Evolutionary conservation across 306 rosid species (phyloP).

Genomic region (Chamaecrista fasciculata): DNA sequence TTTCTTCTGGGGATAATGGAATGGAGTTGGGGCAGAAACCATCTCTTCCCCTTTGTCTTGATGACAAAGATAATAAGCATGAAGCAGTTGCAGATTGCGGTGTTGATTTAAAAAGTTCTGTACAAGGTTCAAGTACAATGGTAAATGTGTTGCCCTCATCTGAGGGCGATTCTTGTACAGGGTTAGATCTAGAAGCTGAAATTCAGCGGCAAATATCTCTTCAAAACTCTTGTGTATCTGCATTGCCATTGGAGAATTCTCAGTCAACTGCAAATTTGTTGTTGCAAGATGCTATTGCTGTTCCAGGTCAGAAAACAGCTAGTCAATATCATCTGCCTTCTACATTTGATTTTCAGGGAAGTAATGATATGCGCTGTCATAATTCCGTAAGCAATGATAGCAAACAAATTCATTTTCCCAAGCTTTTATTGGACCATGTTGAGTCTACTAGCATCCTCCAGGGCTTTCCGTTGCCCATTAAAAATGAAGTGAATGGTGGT

Average conservation of each 20-base stretch:
- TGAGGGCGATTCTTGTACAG: conserved; percentile 52
- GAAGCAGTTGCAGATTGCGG: conserved; percentile 37
- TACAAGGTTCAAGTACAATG: conserved; percentile 42
- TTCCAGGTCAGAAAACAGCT: conserved; percentile 40
- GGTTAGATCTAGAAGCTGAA: conserved; percentile 42
- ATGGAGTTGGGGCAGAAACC: conserved; percentile 33
- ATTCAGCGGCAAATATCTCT: conserved; percentile 30
- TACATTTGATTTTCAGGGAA: conserved; percentile 42
- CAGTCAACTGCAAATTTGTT: conserved; percentile 37
- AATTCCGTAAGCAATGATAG: conserved; percentile 42
- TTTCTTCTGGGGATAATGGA: conserved; percentile 39
- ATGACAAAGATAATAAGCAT: conserved; percentile 30
- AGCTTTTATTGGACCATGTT: conserved; percentile 22
- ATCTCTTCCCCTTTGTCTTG: conserved; percentile 28
- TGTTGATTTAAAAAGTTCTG: conserved; percentile 34
- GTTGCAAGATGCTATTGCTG: conserved; percentile 35
- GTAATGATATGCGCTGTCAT: conserved; percentile 33
- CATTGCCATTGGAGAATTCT: conserved; percentile 35
- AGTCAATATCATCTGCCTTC: conserved; percentile 53
- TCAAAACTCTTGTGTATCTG: conserved; percentile 36
- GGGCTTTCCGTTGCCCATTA: conserved; percentile 48
- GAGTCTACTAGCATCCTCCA: conserved; percentile 50
- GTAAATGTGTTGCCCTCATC: conserved; percentile 43
- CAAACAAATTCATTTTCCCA: conserved; percentile 34
- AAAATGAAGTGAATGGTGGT: conserved; percentile 53